Conservation (phyloP, 2,329 filamentous ascomycete species). For the Drechslerella dactyloides region DNA sequence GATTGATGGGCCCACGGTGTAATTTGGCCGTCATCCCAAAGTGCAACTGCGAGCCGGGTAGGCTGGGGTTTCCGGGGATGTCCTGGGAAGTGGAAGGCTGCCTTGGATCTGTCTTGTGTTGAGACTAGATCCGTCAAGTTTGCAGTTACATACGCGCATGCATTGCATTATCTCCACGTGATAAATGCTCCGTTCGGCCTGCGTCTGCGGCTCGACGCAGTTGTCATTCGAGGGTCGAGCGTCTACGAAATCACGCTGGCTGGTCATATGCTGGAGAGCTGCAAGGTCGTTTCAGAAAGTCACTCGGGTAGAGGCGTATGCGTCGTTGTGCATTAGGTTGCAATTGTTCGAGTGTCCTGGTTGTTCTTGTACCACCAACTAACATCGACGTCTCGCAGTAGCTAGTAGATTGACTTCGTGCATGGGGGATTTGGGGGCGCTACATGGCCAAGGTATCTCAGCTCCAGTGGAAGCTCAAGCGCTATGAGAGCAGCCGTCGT, state of each 20-base stretch:
- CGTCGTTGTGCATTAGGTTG: not conserved
- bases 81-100: not conserved
- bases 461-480: conserved; percentile 25
- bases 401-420: conserved; percentile 8
- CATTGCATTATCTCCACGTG: conserved; percentile 1
- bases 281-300: conserved; percentile 31
- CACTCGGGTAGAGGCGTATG: conserved; percentile 17
- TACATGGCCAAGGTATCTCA: not conserved
- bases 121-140: not conserved
- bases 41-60: not conserved
- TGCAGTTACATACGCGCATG: too few species aligned
- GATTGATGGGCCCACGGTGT: not conserved
- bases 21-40: not conserved
- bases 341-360: too few species aligned
- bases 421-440: conserved; percentile 2
- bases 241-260: not conserved
- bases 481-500: conserved; percentile 16
- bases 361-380: conserved; percentile 1
- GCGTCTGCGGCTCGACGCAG: not conserved
- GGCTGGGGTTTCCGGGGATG: not conserved
- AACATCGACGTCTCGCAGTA: not conserved
- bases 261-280: conserved; percentile 7
- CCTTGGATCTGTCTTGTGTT: not conserved
- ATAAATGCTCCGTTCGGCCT: conserved; percentile 1
- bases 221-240: not conserved